These are phyloP conservation scores for Termitomyces sp. DNA, from an alignment of 768 basidiomycete species.

Conservation along the genomic window DNA sequence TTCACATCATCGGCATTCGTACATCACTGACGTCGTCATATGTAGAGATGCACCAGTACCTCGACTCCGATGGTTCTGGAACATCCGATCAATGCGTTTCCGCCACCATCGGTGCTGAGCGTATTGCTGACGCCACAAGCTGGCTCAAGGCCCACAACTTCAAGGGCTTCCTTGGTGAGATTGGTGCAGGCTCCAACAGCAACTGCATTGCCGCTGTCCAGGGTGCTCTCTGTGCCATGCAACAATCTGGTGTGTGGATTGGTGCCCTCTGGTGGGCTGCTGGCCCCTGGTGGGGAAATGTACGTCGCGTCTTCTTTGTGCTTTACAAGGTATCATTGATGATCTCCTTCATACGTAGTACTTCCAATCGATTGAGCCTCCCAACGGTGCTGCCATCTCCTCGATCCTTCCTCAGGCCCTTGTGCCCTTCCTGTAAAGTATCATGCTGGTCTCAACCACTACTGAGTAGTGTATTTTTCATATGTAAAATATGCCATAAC, in stretches of 20 bases:
- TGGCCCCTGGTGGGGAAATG: constrained; percentile 58
- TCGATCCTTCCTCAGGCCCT: constrained; percentile 55
- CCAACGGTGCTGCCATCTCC: constrained; percentile 50
- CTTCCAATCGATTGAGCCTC: constrained; percentile 61
- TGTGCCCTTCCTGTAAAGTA: constrained; percentile 45
- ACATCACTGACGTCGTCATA: not conserved
- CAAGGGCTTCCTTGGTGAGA: constrained; percentile 65
- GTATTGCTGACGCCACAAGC: constrained; percentile 49
- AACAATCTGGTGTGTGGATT: constrained; percentile 57
- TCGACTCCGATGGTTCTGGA: constrained; percentile 61
- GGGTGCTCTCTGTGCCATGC: constrained; percentile 57
- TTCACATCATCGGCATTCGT: not conserved
- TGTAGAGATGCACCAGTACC: constrained; percentile 71
- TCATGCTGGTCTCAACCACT: not conserved
- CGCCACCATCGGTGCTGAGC: constrained; percentile 55
- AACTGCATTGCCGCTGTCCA: constrained; percentile 45
- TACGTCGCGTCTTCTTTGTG: constrained; percentile 25
- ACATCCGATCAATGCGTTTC: constrained; percentile 53
- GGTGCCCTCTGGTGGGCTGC: constrained; percentile 57
- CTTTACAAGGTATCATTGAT: constrained; percentile 5
- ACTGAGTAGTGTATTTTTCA: not conserved
- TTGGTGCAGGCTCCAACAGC: constrained; percentile 49
- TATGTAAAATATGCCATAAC: not conserved
- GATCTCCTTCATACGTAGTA: constrained; percentile 34
- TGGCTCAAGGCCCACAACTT: constrained; percentile 59